Evolutionary conservation across 2,329 filamentous ascomycete genomes (phyloP).

Genomic region (Diaporthe velutina): DNA sequence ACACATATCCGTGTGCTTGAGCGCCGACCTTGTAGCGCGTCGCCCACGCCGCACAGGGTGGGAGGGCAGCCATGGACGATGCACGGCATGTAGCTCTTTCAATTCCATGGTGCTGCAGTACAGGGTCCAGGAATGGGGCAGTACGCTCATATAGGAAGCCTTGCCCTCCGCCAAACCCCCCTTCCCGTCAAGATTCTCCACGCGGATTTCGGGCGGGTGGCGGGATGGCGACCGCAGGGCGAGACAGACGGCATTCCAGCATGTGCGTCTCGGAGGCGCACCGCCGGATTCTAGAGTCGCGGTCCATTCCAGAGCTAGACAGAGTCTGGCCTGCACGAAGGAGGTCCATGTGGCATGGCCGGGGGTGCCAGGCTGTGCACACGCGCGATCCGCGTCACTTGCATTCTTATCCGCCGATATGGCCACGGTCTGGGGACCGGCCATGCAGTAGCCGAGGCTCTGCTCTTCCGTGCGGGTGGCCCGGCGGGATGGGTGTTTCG

Average conservation of each 20-base stretch:
- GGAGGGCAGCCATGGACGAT: background rate
- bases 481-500: background rate
- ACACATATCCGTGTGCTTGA: background rate
- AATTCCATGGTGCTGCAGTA: no score
- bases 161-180: background rate
- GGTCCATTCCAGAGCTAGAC: background rate
- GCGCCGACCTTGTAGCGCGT: background rate
- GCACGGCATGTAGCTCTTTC: background rate
- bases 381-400: background rate
- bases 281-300: background rate
- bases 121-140: background rate
- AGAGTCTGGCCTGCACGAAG: background rate
- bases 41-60: background rate
- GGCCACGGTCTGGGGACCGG: background rate
- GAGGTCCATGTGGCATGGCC: conserved; percentile 4
- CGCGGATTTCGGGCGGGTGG: background rate
- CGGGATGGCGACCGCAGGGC: background rate
- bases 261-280: background rate
- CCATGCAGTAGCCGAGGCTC: background rate
- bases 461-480: background rate
- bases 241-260: conserved; percentile 2
- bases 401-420: background rate
- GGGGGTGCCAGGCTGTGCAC: background rate
- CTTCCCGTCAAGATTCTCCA: background rate
- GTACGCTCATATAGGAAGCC: background rate